These are phyloP conservation scores for Kazachstania martiniae DNA, from an alignment of 805 yeast genomes.

Conservation along the genomic window DNA sequence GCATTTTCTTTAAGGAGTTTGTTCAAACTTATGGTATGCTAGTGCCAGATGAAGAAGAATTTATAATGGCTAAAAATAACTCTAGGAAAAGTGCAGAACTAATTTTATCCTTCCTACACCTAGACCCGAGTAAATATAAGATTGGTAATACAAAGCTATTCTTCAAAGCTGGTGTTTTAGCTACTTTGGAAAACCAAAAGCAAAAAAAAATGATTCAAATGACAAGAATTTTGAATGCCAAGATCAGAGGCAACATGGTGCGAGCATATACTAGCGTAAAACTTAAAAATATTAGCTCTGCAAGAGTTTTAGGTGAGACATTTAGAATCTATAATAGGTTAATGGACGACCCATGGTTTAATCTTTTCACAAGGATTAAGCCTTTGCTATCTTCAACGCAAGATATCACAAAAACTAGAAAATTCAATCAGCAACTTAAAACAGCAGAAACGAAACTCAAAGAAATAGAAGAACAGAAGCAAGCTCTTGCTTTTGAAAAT, in stretches of 20 bases:
- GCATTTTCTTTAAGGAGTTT: constrained; percentile 76
- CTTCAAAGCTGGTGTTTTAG: constrained; percentile 93
- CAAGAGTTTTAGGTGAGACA: constrained; percentile 54
- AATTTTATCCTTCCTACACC: constrained; percentile 48
- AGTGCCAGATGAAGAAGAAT: constrained; percentile 34
- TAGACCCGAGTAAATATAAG: constrained; percentile 74
- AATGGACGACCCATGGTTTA: constrained; percentile 66
- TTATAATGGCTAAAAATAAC: constrained; percentile 22
- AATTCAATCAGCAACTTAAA: constrained; percentile 45
- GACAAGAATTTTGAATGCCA: constrained; percentile 52
- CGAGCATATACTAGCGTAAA: constrained; percentile 39
- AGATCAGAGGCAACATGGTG: constrained; percentile 50
- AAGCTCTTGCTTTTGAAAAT: too few species aligned
- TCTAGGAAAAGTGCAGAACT: constrained; percentile 60
- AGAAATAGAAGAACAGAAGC: too few species aligned
- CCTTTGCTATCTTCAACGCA: constrained; percentile 63
- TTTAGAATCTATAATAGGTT: constrained; percentile 42
- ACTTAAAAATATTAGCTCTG: constrained; percentile 56
- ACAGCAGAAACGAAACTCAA: constrained; percentile 37
- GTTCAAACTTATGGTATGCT: constrained; percentile 65
- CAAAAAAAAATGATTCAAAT: constrained; percentile 50
- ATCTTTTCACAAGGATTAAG: constrained; percentile 54
- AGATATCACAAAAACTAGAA: constrained; percentile 47
- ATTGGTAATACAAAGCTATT: constrained; percentile 89
- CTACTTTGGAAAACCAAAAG: constrained; percentile 70